A percentile compares a stretch with the other conserved stretches of the same genome.
Conservation (phyloP, 768 basidiomycete genomes). For the Tylopilus plumbeoviolaceoides region DNA sequence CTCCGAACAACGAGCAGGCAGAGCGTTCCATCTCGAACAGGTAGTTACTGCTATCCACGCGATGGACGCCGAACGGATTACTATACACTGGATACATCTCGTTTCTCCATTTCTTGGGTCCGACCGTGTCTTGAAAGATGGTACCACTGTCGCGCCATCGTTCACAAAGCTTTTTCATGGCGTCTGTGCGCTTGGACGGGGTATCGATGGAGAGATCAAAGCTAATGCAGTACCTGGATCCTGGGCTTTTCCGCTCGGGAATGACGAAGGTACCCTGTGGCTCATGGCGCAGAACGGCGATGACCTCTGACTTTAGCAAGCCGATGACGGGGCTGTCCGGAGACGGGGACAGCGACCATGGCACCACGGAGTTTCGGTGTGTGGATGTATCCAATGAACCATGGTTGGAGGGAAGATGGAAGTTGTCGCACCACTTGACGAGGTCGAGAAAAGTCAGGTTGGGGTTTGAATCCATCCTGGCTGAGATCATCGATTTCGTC, state of each 20-base stretch:
- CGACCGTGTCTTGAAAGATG: conserved; percentile 60
- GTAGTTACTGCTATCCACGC: conserved; percentile 50
- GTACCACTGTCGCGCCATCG: conserved; percentile 65
- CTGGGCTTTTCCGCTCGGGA: conserved; percentile 26
- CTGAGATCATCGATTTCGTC: not conserved
- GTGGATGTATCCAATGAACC: conserved; percentile 18
- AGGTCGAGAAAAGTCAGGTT: conserved; percentile 54
- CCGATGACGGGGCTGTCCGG: conserved; percentile 54
- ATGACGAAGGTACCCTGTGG: conserved; percentile 41
- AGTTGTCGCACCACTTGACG: conserved; percentile 71
- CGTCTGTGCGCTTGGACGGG: conserved; percentile 53
- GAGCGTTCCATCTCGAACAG: conserved; percentile 89
- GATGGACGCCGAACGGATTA: conserved; percentile 55
- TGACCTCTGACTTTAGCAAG: conserved; percentile 53
- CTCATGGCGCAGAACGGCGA: conserved; percentile 52
- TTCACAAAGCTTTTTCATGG: conserved; percentile 64
- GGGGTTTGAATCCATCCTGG: not conserved
- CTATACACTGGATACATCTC: conserved; percentile 81
- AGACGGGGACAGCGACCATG: conserved; percentile 52
- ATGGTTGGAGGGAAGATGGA: conserved; percentile 35
- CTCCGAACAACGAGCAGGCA: conserved; percentile 84
- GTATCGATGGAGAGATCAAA: conserved; percentile 52
- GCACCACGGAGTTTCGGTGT: conserved; percentile 45
- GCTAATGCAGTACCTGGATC: conserved; percentile 34
- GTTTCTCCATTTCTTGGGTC: conserved; percentile 75